Evolutionary conservation across 768 basidiomycete species (phyloP).

Genomic region (Cystobasidium onofrii): DNA sequence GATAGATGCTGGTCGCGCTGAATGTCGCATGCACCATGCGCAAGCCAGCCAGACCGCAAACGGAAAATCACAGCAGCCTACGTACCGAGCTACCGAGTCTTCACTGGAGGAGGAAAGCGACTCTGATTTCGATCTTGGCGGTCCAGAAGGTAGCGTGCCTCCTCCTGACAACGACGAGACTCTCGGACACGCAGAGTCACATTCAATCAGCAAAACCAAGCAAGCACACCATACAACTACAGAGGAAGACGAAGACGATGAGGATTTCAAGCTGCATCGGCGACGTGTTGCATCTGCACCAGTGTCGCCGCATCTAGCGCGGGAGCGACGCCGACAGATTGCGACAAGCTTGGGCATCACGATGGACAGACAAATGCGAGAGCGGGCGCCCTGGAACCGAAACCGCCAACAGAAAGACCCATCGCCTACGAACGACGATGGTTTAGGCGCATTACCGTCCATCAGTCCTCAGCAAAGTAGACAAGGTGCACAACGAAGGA

Average conservation of each 20-base stretch:
- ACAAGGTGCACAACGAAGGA: not conserved
- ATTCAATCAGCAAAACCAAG: not conserved
- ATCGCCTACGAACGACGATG: not conserved
- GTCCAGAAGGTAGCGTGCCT: constrained; percentile 11
- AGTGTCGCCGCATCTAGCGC: constrained; percentile 1
- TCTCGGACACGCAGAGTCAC: not conserved
- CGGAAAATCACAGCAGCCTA: constrained; percentile 41
- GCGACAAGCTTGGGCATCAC: constrained; percentile 13
- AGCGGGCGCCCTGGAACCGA: not conserved
- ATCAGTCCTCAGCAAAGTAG: not conserved
- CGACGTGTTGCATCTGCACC: constrained; percentile 18
- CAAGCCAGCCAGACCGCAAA: constrained; percentile 34
- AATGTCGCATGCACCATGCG: constrained; percentile 33
- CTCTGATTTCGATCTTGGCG: constrained; percentile 22
- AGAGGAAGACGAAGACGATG: not conserved
- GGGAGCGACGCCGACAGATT: constrained; percentile 11
- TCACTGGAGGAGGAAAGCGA: constrained; percentile 39
- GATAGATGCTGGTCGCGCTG: constrained; percentile 37
- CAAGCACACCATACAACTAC: not conserved
- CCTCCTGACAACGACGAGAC: constrained; percentile 1
- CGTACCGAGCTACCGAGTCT: constrained; percentile 39
- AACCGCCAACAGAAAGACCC: not conserved
- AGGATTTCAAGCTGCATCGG: not conserved
- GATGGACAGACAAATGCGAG: not conserved
- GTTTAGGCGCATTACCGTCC: not conserved